Percentiles rank a stretch among this genome's conserved stretches.
phyloP scores from a whole-genome alignment of 345 rosid genomes.

The Sonneratia caseolaris region DNA sequence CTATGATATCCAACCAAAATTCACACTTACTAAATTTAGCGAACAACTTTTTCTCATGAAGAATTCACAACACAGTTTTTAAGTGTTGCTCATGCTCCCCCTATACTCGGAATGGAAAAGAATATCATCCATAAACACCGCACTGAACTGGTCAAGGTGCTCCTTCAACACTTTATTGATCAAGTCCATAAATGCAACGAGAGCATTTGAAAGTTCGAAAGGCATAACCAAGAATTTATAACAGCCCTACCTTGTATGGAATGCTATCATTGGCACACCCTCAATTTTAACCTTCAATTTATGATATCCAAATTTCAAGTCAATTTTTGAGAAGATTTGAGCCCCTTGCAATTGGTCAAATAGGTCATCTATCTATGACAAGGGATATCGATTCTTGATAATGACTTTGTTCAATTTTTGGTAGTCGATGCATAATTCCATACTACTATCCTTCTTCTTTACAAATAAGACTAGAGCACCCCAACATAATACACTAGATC shows the following conservation, averaged over 20 bases:
- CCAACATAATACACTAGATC: not conserved
- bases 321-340: not conserved
- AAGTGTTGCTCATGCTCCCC: not conserved
- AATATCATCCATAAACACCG: not conserved
- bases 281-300: not conserved
- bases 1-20: not conserved
- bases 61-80: not conserved
- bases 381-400: not conserved
- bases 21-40: slow-evolving; percentile 1
- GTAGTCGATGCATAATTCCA: not conserved
- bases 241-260: not conserved
- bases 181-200: not conserved
- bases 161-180: not conserved
- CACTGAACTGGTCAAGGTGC: not conserved
- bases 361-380: not conserved
- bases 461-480: not conserved
- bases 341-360: not conserved
- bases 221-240: slow-evolving; percentile 4
- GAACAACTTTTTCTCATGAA: not conserved
- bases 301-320: not conserved
- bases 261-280: not conserved
- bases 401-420: not conserved
- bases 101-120: not conserved
- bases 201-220: not conserved
- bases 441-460: not conserved